phyloP scores from a whole-genome alignment of 192 early-diverging fungal genomes.

The Coemansia sp. region DNA sequence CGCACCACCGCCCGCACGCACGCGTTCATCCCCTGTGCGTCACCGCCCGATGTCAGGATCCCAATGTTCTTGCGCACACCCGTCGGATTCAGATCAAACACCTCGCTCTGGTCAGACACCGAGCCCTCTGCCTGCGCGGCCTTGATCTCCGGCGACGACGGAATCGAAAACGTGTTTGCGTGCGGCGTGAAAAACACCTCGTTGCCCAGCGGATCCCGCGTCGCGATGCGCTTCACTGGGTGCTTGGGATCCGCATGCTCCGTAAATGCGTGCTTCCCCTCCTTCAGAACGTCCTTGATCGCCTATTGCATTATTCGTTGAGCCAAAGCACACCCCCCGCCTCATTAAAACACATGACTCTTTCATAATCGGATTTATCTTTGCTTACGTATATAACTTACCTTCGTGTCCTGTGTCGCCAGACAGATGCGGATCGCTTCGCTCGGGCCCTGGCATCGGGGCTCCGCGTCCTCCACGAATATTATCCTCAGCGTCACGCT shows the following conservation, averaged over 20 bases:
- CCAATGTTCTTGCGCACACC: slow-evolving; percentile 74
- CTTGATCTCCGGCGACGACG: slow-evolving; percentile 38
- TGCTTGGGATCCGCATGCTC: slow-evolving; percentile 31
- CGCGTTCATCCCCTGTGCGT: slow-evolving; percentile 98
- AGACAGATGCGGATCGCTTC: slow-evolving; percentile 28
- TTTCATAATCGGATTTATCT: not conserved
- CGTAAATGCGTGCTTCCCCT: slow-evolving; percentile 14
- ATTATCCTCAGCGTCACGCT: slow-evolving; percentile 45
- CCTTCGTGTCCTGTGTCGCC: slow-evolving; percentile 33
- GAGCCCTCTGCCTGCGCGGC: not conserved
- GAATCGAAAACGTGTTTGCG: slow-evolving; percentile 53
- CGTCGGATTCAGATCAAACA: not conserved
- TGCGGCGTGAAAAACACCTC: slow-evolving; percentile 69
- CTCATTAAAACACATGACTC: not conserved
- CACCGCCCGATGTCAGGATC: slow-evolving; percentile 91
- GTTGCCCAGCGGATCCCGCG: slow-evolving; percentile 81
- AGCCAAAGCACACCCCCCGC: no score
- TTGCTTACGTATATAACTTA: slow-evolving; percentile 12
- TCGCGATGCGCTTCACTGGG: slow-evolving; percentile 42
- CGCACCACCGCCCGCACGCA: slow-evolving; percentile 89
- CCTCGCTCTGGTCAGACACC: not conserved
- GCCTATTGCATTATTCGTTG: not conserved
- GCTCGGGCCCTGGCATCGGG: not conserved
- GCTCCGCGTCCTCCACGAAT: slow-evolving; percentile 11
- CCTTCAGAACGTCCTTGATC: slow-evolving; percentile 19